Conservation (phyloP, 2,329 filamentous ascomycete genomes). For the Zasmidium citrigriseum region DNA sequence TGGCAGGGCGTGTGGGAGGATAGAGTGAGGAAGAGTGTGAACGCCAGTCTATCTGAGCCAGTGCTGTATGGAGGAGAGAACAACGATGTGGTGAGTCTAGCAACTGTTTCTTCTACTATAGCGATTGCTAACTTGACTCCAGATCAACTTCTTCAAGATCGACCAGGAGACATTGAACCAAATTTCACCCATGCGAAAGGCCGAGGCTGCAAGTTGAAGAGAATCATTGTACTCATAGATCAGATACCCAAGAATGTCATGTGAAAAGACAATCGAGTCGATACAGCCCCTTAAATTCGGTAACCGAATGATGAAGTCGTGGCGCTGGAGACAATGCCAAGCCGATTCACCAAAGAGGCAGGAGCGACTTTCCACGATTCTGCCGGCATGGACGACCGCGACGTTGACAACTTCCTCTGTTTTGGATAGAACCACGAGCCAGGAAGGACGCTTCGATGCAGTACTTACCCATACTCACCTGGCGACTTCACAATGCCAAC, state of each 20-base stretch:
- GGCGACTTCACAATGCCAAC: background rate
- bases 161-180: constrained; percentile 25
- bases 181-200: constrained; percentile 15
- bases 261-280: background rate
- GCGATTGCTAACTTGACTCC: constrained; percentile 3
- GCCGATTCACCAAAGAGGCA: background rate
- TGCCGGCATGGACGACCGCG: background rate
- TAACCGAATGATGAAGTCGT: background rate
- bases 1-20: constrained; percentile 98
- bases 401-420: background rate
- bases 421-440: background rate
- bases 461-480: background rate
- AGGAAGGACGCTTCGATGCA: background rate
- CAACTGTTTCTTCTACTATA: background rate
- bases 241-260: background rate
- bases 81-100: constrained; percentile 70
- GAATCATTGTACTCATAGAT: background rate
- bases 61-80: constrained; percentile 71
- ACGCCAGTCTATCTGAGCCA: constrained; percentile 74
- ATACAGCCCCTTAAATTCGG: background rate
- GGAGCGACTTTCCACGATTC: background rate
- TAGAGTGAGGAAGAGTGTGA: constrained; percentile 76
- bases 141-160: constrained; percentile 35
- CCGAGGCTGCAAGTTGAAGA: background rate
- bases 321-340: no score